These are phyloP conservation scores for Aphanocladium album DNA, from an alignment of 2,329 filamentous ascomycete genomes.

Conservation along the genomic window DNA sequence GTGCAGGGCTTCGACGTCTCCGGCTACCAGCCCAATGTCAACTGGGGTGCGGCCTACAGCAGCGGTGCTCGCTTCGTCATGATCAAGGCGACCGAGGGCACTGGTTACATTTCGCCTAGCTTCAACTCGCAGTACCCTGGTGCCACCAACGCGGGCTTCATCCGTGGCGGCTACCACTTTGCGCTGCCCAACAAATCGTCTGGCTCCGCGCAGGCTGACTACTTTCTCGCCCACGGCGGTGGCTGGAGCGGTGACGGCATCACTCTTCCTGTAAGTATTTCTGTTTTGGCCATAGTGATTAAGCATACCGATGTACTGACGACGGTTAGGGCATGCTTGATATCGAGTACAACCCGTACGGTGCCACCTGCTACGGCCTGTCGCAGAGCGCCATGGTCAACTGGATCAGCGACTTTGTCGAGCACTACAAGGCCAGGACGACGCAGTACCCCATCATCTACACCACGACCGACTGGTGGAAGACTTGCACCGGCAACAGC, in stretches of 20 bases:
- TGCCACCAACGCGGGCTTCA: slow-evolving; percentile 45
- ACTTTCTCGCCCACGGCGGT: slow-evolving; percentile 48
- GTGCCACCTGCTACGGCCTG: slow-evolving; percentile 41
- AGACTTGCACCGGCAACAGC: slow-evolving; percentile 45
- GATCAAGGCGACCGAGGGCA: slow-evolving; percentile 50
- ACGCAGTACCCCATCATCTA: slow-evolving; percentile 49
- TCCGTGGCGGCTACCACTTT: slow-evolving; percentile 54
- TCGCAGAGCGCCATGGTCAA: slow-evolving; percentile 40
- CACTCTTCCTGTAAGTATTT: slow-evolving; percentile 38
- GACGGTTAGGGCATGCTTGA: slow-evolving; percentile 46
- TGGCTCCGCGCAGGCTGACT: slow-evolving; percentile 44
- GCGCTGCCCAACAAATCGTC: slow-evolving; percentile 41
- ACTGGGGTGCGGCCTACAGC: slow-evolving; percentile 33
- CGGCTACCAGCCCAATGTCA: slow-evolving; percentile 32
- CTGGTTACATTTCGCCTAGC: slow-evolving; percentile 36
- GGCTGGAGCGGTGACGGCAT: slow-evolving; percentile 49
- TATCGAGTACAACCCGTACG: slow-evolving; percentile 39
- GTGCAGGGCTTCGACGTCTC: slow-evolving; percentile 40
- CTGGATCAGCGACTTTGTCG: slow-evolving; percentile 50
- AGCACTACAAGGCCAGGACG: slow-evolving; percentile 42
- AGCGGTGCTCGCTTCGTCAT: slow-evolving; percentile 39
- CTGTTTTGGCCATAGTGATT: background rate
- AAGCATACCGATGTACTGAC: background rate
- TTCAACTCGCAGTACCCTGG: slow-evolving; percentile 46
- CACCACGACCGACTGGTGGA: slow-evolving; percentile 50